phyloP scores from a whole-genome alignment of 1,284 basidiomycete genomes.

The Cutaneotrichosporon mucoides region DNA sequence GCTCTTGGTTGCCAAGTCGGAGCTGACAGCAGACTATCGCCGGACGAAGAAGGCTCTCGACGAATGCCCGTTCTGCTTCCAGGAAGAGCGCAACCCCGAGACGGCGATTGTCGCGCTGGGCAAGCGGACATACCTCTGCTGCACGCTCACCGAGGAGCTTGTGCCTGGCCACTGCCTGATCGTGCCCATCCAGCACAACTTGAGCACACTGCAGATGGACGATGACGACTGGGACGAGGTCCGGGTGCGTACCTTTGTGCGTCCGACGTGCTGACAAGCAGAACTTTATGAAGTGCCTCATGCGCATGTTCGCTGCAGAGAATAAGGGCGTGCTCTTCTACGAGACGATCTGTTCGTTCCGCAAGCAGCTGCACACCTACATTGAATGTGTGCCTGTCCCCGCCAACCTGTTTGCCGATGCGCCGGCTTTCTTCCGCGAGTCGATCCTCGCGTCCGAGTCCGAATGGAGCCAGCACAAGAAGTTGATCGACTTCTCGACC shows the following conservation, averaged over 20 bases:
- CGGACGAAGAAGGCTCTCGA: constrained; percentile 86
- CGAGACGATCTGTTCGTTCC: constrained; percentile 82
- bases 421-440: constrained; percentile 94
- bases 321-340: constrained; percentile 89
- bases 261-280: constrained; percentile 40
- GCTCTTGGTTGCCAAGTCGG: constrained; percentile 18
- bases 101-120: constrained; percentile 86
- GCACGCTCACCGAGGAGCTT: constrained; percentile 80
- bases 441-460: constrained; percentile 84
- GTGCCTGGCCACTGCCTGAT: constrained; percentile 87
- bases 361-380: constrained; percentile 80
- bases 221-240: constrained; percentile 99
- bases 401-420: constrained; percentile 72
- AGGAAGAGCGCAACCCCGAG: constrained; percentile 72
- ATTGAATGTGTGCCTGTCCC: constrained; percentile 90
- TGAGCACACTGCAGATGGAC: constrained; percentile 87
- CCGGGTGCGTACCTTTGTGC: constrained; percentile 57
- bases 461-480: constrained; percentile 97
- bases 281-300: constrained; percentile 99
- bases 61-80: constrained; percentile 79
- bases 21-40: constrained; percentile 69
- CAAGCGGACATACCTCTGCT: constrained; percentile 80
- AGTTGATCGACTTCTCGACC: constrained; percentile 86
- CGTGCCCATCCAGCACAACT: constrained; percentile 89
- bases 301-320: constrained; percentile 85